These are phyloP conservation scores for Nevesoporus exiguus DNA, from an alignment of 768 basidiomycete species.

Conservation along the genomic window DNA sequence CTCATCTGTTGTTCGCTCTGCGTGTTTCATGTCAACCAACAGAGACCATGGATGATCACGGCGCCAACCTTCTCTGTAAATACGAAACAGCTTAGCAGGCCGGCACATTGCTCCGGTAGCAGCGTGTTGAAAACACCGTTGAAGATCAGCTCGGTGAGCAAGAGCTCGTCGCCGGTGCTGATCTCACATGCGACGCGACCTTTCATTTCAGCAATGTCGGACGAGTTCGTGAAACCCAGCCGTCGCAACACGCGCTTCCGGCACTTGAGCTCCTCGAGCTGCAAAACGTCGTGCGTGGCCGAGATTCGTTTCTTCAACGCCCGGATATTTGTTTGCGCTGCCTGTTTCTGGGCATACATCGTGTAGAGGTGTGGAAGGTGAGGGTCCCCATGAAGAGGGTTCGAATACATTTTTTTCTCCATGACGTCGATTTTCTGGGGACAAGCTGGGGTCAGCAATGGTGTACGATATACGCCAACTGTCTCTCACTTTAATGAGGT, in stretches of 20 bases:
- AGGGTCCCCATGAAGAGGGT: conserved; percentile 74
- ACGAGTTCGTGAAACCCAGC: conserved; percentile 81
- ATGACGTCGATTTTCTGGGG: conserved; percentile 84
- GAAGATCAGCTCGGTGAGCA: conserved; percentile 96
- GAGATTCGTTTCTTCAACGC: conserved; percentile 82
- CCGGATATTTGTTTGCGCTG: conserved; percentile 64
- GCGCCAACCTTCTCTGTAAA: conserved; percentile 87
- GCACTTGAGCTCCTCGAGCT: conserved; percentile 94
- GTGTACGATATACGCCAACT: neutral
- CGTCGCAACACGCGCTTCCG: conserved; percentile 92
- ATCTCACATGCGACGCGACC: conserved; percentile 99
- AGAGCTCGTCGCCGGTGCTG: conserved; percentile 92
- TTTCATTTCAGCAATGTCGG: conserved; percentile 97
- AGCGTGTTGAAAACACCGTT: conserved; percentile 93
- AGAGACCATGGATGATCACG: neutral
- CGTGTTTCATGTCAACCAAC: neutral
- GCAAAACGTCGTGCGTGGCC: conserved; percentile 87
- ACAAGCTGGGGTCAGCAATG: neutral
- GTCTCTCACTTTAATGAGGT: conserved; percentile 67
- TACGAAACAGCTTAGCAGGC: conserved; percentile 95
- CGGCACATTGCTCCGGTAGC: conserved; percentile 88
- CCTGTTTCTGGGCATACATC: conserved; percentile 73
- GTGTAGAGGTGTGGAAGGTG: conserved; percentile 80
- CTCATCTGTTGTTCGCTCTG: conserved; percentile 85
- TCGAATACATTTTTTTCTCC: conserved; percentile 81